Evolutionary conservation across 2,329 filamentous ascomycete genomes (phyloP), one percentile per base, ranked within the genome.

Genomic region (Cryphonectria japonica): DNA sequence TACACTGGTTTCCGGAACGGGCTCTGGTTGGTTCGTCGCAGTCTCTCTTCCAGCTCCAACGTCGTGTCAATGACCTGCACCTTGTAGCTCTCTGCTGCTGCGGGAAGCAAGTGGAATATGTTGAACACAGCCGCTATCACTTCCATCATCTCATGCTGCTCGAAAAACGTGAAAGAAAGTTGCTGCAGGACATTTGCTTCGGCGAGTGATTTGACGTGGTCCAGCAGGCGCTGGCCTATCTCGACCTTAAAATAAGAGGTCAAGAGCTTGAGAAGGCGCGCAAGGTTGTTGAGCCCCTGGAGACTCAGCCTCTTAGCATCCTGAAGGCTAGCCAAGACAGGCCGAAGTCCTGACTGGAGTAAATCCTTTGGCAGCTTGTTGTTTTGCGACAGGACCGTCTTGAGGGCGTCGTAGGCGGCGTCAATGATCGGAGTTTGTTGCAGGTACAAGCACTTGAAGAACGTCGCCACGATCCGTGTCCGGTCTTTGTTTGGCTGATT

Each of bases 171-270:
- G 80, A 99, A 99, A 0, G 95, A 98, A 1, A 96, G 93, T 77
- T 95, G 93, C 79, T 98, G 95, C 75, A 98, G 84, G 19, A 90
- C 87, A 67, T 85, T 87, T 2, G 93, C 88, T 71, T 98, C 94
- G 0, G 95, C 95, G 74, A 99, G 94, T 14, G 91, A 89, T 78
- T 95, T 95, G 81, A 98, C 92, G 77, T 99, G 96, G 74, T 98
- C 95, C 13, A 99, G 85, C n/a, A 99, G 83, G 34, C 96, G 89
- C 32, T 93, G 89, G 8, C 96, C 97, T 68, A 99, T 99, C 79
- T 99, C 96, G 0, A 98, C 95, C 82, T 99, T 99, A 83, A 99
- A 99, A 80, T 99, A 99, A 72, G 96, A 98, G 0, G 95, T 99
- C 26, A 99, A 85, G 1, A 99, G 86, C 74, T 96, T 95, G 72